A percentile compares a stretch with the other conserved stretches of the same genome.
phyloP scores from a whole-genome alignment of 257 asterid species.

The Lavandula angustifolia region DNA sequence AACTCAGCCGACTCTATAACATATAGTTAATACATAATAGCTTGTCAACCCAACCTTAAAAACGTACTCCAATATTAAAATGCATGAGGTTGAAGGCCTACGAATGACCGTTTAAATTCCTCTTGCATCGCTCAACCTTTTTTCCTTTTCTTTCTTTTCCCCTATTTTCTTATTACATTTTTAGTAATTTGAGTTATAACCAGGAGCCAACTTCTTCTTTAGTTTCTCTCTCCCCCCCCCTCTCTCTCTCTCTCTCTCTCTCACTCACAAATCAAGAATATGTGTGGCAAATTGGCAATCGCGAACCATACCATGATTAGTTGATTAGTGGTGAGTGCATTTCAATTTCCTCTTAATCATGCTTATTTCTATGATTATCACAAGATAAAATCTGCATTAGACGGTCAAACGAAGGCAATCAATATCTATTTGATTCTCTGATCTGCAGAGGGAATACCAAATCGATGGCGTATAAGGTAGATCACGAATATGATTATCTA shows the following conservation, averaged over 20 bases:
- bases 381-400: neutral
- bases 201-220: neutral
- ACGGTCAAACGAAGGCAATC: too few species aligned
- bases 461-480: slow-evolving; percentile 51
- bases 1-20: too few species aligned
- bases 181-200: slow-evolving; percentile 13
- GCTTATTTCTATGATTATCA: neutral
- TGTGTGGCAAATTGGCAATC: slow-evolving; percentile 16
- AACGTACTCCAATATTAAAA: too few species aligned
- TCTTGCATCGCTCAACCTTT: slow-evolving; percentile 25
- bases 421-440: neutral
- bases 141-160: neutral
- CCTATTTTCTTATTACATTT: neutral
- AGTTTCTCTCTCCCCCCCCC: slow-evolving; percentile 29
- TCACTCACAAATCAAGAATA: slow-evolving; percentile 30
- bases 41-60: too few species aligned
- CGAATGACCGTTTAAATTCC: slow-evolving; percentile 35
- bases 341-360: neutral
- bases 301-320: slow-evolving; percentile 28
- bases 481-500: slow-evolving; percentile 52
- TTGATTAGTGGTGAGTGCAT: slow-evolving; percentile 36
- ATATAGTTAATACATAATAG: too few species aligned
- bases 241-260: slow-evolving; percentile 33
- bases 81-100: too few species aligned
- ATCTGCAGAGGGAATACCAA: slow-evolving; percentile 30